A percentile compares a stretch with the other conserved stretches of the same genome.
Conservation (phyloP, 169 alveolate genomes). For the Theileria annulata region DNA sequence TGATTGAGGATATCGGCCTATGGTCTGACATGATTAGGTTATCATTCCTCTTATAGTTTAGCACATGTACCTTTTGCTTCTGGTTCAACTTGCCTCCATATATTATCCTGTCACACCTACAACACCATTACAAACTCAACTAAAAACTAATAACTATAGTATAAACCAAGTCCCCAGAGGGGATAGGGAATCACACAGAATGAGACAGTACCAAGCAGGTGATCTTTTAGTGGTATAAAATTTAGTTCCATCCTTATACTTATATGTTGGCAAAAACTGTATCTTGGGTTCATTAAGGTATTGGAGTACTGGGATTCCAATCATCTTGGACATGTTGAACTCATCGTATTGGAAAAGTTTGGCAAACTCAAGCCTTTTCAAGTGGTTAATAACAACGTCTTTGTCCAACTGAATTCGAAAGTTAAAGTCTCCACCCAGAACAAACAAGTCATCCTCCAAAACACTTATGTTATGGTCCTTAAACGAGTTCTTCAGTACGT, state of each 20-base stretch:
- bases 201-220: constrained; percentile 95
- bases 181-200: no score
- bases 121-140: not conserved
- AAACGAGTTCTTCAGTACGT: constrained; percentile 37
- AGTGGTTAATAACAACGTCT: constrained; percentile 44
- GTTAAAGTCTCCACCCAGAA: constrained; percentile 89
- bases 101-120: constrained; percentile 48
- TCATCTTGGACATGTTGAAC: constrained; percentile 58
- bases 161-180: no score
- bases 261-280: constrained; percentile 90
- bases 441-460: constrained; percentile 73
- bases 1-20: constrained; percentile 79
- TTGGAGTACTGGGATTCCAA: constrained; percentile 26
- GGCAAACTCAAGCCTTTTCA: constrained; percentile 35
- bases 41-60: constrained; percentile 73
- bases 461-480: constrained; percentile 31
- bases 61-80: constrained; percentile 8
- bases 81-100: constrained; percentile 22
- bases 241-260: constrained; percentile 82
- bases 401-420: constrained; percentile 78
- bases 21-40: constrained; percentile 78
- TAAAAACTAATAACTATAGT: not conserved
- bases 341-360: constrained; percentile 69
- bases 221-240: constrained; percentile 85
- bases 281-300: constrained; percentile 80